phyloP scores from a whole-genome alignment of 208 protist genomes.

The Herpetomonas muscarum region DNA sequence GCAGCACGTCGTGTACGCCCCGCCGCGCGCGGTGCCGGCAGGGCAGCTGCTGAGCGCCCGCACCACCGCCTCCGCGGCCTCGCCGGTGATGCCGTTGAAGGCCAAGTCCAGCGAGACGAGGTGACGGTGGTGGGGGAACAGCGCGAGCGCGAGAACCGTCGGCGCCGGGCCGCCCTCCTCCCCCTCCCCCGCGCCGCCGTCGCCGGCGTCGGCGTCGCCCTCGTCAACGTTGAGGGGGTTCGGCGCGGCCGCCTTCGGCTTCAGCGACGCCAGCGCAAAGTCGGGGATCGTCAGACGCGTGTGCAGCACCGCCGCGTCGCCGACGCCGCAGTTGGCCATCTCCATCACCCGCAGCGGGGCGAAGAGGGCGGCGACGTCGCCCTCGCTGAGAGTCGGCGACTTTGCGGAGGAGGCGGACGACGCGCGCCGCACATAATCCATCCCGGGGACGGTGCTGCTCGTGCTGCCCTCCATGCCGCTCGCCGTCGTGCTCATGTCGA shows the following conservation, averaged over 20 bases:
- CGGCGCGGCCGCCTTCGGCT: too few relatives aligned
- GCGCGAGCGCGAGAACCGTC: too few relatives aligned
- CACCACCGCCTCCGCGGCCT: conserved; percentile 26
- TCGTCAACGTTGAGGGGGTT: too few relatives aligned
- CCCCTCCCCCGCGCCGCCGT: too few relatives aligned
- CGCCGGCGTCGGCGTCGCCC: too few relatives aligned
- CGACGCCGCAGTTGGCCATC: conserved; percentile 59
- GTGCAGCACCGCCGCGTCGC: conserved; percentile 40
- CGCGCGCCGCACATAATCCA: too few relatives aligned
- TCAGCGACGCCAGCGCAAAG: too few relatives aligned
- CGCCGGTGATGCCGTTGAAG: conserved; percentile 36
- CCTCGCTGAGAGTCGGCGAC: conserved; percentile 1
- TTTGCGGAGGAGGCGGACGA: conserved; percentile 9
- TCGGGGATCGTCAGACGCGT: too few relatives aligned
- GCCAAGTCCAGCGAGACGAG: conserved; percentile 43
- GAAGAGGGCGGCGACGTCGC: conserved; percentile 14
- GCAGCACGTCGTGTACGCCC: conserved; percentile 3
- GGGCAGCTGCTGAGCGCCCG: conserved; percentile 11
- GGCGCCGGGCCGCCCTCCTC: too few relatives aligned
- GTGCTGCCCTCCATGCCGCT: too few relatives aligned
- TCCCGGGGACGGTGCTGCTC: too few relatives aligned
- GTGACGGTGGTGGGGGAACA: conserved; percentile 33
- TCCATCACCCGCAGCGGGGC: conserved; percentile 44
- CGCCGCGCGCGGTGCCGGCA: conserved; percentile 8
- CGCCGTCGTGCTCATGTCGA: too few relatives aligned